phyloP scores from a whole-genome alignment of 192 early-diverging fungal genomes.

The Linnemannia exigua region DNA sequence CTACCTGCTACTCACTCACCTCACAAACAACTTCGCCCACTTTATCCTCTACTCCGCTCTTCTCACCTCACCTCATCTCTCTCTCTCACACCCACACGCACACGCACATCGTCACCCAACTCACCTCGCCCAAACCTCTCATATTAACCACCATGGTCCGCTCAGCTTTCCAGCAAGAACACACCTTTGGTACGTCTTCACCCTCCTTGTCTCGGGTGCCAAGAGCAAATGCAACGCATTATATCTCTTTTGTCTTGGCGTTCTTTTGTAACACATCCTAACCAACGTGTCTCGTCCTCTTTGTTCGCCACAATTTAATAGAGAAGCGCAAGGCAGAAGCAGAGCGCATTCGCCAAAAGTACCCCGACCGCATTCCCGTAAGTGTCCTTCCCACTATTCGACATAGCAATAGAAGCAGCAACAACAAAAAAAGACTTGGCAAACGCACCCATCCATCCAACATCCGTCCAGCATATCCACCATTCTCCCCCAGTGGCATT shows the following conservation, averaged over 20 bases:
- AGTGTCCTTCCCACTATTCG: slow-evolving; percentile 7
- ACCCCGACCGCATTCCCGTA: slow-evolving; percentile 90
- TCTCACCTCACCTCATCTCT: background rate
- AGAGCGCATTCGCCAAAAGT: slow-evolving; percentile 96
- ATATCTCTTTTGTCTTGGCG: background rate
- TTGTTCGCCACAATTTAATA: slow-evolving; percentile 62
- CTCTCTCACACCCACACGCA: background rate
- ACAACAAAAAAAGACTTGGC: background rate
- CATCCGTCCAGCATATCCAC: background rate
- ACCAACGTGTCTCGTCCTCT: background rate
- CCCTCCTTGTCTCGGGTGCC: background rate
- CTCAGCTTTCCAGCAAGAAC: slow-evolving; percentile 98
- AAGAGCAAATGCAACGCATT: background rate
- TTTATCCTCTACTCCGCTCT: background rate
- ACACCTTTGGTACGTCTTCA: slow-evolving; percentile 84
- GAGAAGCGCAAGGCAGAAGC: slow-evolving; percentile 98
- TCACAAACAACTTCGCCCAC: background rate
- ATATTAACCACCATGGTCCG: slow-evolving; percentile 66
- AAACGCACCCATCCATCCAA: background rate
- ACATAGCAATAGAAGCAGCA: background rate
- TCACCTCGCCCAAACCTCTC: background rate
- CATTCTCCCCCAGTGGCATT: slow-evolving; percentile 1
- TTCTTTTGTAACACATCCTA: slow-evolving; percentile 5
- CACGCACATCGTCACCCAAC: background rate
- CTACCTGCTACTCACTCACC: background rate